Evolutionary conservation across 2,329 filamentous ascomycete genomes (phyloP), one percentile per base, ranked within the genome.

Genomic region (Phaeosphaeria sp.): DNA sequence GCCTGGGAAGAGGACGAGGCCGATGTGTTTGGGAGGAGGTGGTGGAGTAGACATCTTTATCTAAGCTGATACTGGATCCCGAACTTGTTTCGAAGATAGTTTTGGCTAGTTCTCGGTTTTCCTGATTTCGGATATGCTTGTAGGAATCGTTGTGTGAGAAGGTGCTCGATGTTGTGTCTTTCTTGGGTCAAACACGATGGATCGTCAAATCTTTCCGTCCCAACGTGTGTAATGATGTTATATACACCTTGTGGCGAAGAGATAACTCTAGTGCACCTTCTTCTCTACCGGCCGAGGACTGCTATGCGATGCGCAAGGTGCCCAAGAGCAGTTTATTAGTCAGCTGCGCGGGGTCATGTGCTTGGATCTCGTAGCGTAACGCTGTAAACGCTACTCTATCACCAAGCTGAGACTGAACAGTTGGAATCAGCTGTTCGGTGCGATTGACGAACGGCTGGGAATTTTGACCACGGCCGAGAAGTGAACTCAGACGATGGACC

Each of bases 1-100:
- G 56, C 76, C 76, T 46, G 66, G 67, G 66, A 78, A 72, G 60
- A 79, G 69, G 50, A 79, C 9, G 25, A 75, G 50, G 43, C 62
- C 73, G 47, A 74, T 69, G 30, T 73, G 68, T 13, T 57, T 66
- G n/a, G 74, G 73, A 25, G 63, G 62, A 2, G 57, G 39, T 56
- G 42, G 39, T 43, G 22, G 21, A 27, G 22, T 46, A 22, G 22
- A 10, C 11, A 21, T 3, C 5, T 4, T 23, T 20, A 46, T 15
- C 3, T 10, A 23, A 22, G n/a, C n/a, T n/a, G n/a, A n/a, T n/a
- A n/a, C 4, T 22, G 42, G 21, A 21, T 11, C 22, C 10, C 18
- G 42, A 27, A 27, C 9, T 27, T 27, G 5, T 9, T 27, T n/a
- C n/a, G n/a, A n/a, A n/a, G n/a, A n/a, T n/a, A n/a, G n/a, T n/a